Percentiles rank a stretch among this genome's conserved stretches.
These are phyloP conservation scores for Alternaria sp. DNA, from an alignment of 2,329 filamentous ascomycete genomes.

Conservation along the genomic window DNA sequence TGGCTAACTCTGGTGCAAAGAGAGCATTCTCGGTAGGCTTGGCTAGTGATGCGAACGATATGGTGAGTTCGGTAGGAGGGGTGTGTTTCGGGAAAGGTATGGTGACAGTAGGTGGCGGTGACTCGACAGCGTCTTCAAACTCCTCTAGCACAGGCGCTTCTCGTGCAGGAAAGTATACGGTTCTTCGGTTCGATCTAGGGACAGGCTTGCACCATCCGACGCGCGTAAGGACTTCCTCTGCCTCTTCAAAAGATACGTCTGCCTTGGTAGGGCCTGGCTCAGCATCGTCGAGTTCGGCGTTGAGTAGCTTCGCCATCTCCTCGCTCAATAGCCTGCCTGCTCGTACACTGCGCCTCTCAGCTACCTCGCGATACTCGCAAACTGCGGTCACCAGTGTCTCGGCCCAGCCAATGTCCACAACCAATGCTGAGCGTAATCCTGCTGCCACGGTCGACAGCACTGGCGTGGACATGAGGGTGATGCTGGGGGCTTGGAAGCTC, in stretches of 20 bases:
- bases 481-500: slow-evolving; percentile 78
- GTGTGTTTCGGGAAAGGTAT: slow-evolving; percentile 45
- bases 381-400: slow-evolving; percentile 87
- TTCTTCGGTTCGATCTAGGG: slow-evolving; percentile 39
- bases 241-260: slow-evolving; percentile 71
- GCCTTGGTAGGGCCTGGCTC: slow-evolving; percentile 34
- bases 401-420: slow-evolving; percentile 91
- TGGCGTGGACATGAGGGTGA: slow-evolving; percentile 81
- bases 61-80: slow-evolving; percentile 62
- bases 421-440: slow-evolving; percentile 82
- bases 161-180: slow-evolving; percentile 44
- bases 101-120: slow-evolving; percentile 41
- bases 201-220: slow-evolving; percentile 75
- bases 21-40: slow-evolving; percentile 79
- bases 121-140: slow-evolving; percentile 53
- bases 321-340: slow-evolving; percentile 76
- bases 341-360: slow-evolving; percentile 73
- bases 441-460: slow-evolving; percentile 79
- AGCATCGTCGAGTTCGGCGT: slow-evolving; percentile 52
- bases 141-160: slow-evolving; percentile 52
- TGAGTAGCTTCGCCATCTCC: slow-evolving; percentile 71
- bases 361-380: slow-evolving; percentile 88
- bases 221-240: slow-evolving; percentile 78
- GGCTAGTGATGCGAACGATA: slow-evolving; percentile 75
- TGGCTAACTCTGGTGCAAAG: slow-evolving; percentile 66